These are phyloP conservation scores for Microbotryum saponariae DNA, from an alignment of 1,284 basidiomycete genomes.

Conservation along the genomic window DNA sequence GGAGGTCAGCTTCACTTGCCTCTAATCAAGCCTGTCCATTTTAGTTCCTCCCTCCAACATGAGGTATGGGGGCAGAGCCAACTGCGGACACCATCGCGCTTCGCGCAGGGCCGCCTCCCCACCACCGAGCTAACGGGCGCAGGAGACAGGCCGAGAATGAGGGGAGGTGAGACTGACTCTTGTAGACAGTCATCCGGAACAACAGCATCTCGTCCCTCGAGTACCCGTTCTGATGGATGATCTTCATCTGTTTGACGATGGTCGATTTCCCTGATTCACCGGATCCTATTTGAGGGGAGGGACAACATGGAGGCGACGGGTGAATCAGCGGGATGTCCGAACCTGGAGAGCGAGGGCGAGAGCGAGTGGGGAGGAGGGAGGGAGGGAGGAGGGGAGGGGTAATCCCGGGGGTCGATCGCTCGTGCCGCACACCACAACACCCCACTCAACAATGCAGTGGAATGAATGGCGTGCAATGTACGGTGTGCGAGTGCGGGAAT, in stretches of 20 bases:
- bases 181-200: slow-evolving; percentile 64
- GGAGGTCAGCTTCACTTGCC: neutral
- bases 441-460: no score
- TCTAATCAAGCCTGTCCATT: neutral
- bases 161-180: slow-evolving; percentile 21
- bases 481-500: no score
- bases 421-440: no score
- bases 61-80: neutral
- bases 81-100: neutral
- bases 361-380: neutral
- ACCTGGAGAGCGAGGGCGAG: no score
- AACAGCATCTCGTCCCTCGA: slow-evolving; percentile 67
- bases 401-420: no score
- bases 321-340: neutral
- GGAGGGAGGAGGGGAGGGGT: no score
- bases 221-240: slow-evolving; percentile 94
- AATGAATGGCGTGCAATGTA: no score
- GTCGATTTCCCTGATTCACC: slow-evolving; percentile 89
- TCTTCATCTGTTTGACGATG: slow-evolving; percentile 99
- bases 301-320: neutral
- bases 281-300: slow-evolving; percentile 48
- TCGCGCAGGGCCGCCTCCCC: neutral
- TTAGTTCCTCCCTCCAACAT: neutral
- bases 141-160: neutral
- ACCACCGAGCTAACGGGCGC: neutral